These are phyloP conservation scores for Plasmodium knowlesi DNA, from an alignment of 169 alveolate genomes.

Conservation along the genomic window DNA sequence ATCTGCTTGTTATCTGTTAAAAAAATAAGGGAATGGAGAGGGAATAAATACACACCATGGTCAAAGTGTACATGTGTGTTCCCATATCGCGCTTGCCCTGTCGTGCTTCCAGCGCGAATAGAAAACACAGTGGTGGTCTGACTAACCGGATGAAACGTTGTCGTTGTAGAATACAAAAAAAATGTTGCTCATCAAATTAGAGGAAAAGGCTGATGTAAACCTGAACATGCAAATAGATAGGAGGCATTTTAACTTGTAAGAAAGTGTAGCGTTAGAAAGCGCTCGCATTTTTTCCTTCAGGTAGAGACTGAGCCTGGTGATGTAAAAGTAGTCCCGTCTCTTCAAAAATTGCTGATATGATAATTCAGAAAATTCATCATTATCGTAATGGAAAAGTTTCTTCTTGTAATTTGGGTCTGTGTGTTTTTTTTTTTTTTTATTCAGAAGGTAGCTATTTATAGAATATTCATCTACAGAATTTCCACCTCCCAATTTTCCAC, in stretches of 20 bases:
- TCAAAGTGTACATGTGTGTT: background rate
- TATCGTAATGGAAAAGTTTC: conserved; percentile 3
- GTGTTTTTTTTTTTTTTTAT: background rate
- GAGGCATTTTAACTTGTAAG: conserved; percentile 57
- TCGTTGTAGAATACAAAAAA: conserved; percentile 75
- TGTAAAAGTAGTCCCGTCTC: conserved; percentile 13
- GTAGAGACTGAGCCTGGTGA: background rate
- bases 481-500: background rate
- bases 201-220: conserved; percentile 63
- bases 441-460: conserved; percentile 3
- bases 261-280: background rate
- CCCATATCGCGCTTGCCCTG: too few species aligned
- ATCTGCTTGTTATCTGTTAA: conserved; percentile 71
- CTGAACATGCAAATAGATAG: conserved; percentile 58
- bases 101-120: background rate
- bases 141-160: conserved; percentile 60
- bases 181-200: conserved; percentile 71
- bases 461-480: background rate
- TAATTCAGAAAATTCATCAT: conserved; percentile 48
- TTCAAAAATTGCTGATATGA: conserved; percentile 52
- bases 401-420: background rate
- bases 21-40: background rate
- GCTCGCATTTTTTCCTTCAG: conserved; percentile 10
- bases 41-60: background rate
- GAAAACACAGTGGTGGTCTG: background rate